Evolutionary conservation across 2,329 filamentous ascomycete genomes (phyloP), one percentile per base, ranked within the genome.

Genomic region (Colletotrichum lini): DNA sequence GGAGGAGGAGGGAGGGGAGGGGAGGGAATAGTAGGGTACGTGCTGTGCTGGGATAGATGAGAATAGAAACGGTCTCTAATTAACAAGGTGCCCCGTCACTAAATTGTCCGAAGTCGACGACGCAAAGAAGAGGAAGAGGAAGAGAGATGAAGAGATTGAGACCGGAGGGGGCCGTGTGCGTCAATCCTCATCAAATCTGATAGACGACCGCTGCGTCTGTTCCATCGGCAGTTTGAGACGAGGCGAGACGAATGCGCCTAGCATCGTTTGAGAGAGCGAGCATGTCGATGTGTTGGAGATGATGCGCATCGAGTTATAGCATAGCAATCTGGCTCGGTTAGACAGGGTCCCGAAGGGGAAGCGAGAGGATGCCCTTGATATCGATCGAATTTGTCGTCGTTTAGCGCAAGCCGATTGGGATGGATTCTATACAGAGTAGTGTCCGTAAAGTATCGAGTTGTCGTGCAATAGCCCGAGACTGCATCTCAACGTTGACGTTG

Each of bases 21-120:
- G 18, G 2, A 18, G n/a, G 9, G 13, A 40, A 38, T 45, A 30
- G 42, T 59, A 8, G 10, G 23, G 47, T 21, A 54, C 38, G 53
- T 63, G 23, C 16, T 42, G 60, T 2, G 26, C 58, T 62, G 68
- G 53, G 65, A 63, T 67, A 57, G 68, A 71, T 63, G 65, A 68
- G 58, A 63, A 68, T 71, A 62, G 65, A 59, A 68, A 26, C 30
- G 60, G 40, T 23, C 13, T 18, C n/a, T 40, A 61, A 26, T 61
- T 50, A 50, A 38, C 23, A 58, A 56, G 56, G 56, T 66, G 56
- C 56, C 63, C 61, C 67, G 56, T 66, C 52, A 57, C 62, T 70
- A 44, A 7, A 70, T 66, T 66, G 62, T 63, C 40, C 52, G 40
- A 71, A 58, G 53, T 63, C 30, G 30, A 30, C 30, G 30, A 9